These are phyloP conservation scores for Sarcomyxa edulis DNA, from an alignment of 768 basidiomycete genomes.

Conservation along the genomic window DNA sequence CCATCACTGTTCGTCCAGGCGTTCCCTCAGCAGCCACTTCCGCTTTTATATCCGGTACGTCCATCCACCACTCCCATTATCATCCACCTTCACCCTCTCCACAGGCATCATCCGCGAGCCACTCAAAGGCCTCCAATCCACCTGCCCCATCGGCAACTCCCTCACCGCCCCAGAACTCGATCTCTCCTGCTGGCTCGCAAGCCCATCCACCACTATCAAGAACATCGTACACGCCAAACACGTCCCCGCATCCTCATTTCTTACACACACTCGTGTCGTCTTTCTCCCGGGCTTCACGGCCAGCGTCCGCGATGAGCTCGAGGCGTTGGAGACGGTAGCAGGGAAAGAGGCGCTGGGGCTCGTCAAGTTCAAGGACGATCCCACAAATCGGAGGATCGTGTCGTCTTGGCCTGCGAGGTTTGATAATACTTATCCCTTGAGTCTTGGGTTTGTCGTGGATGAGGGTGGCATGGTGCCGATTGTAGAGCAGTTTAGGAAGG, in stretches of 20 bases:
- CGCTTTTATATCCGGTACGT: no score
- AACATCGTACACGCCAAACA: constrained; percentile 48
- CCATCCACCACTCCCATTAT: constrained; percentile 34
- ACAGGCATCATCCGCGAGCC: constrained; percentile 53
- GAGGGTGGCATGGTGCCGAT: no score
- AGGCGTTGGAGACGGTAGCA: constrained; percentile 46
- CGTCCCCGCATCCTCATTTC: constrained; percentile 36
- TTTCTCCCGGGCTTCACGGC: constrained; percentile 58
- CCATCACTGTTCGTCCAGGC: no score
- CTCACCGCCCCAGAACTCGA: constrained; percentile 36
- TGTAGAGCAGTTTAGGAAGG: no score
- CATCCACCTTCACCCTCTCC: neutral
- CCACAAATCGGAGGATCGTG: constrained; percentile 35
- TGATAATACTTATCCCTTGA: constrained; percentile 37
- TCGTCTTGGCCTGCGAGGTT: constrained; percentile 44
- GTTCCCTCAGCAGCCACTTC: no score
- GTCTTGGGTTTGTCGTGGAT: no score
- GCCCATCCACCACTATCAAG: constrained; percentile 42
- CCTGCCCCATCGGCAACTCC: constrained; percentile 49
- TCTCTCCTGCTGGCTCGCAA: constrained; percentile 46
- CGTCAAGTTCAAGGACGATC: constrained; percentile 43
- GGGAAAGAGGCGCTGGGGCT: constrained; percentile 40
- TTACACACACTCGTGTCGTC: constrained; percentile 43
- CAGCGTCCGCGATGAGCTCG: constrained; percentile 48
- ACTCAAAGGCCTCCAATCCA: constrained; percentile 39